Percentiles rank a stretch among this genome's conserved stretches.
Conservation (phyloP, 257 asterid genomes). For the Solanum habrochaites region DNA sequence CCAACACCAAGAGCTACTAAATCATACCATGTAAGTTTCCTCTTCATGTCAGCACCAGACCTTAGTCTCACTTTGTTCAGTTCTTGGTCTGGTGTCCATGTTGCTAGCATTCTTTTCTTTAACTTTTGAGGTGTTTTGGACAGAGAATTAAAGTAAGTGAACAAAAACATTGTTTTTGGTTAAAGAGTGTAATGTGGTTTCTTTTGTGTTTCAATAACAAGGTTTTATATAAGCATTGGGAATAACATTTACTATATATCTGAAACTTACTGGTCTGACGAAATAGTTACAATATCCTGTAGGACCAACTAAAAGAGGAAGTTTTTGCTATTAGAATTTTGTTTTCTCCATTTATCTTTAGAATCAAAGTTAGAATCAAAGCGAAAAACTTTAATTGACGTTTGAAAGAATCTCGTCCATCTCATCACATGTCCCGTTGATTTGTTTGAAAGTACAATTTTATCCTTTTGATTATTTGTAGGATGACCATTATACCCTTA, state of each 20-base stretch:
- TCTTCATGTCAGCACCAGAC: conserved; percentile 38
- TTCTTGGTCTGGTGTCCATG: conserved; percentile 33
- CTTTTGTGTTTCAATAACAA: neutral
- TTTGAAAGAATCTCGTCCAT: neutral
- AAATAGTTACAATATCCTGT: neutral
- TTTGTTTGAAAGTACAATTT: conserved; percentile 6
- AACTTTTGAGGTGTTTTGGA: conserved; percentile 22
- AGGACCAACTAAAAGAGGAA: neutral
- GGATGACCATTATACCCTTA: neutral
- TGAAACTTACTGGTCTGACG: neutral
- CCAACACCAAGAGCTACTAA: conserved; percentile 30
- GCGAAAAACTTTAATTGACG: neutral
- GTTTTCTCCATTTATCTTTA: too few species aligned
- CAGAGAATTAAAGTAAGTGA: conserved; percentile 18
- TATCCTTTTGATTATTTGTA: conserved; percentile 4
- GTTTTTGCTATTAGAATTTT: neutral
- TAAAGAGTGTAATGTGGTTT: neutral
- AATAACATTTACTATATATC: neutral
- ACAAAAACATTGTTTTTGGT: neutral
- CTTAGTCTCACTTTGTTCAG: conserved; percentile 25
- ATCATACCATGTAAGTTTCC: conserved; percentile 29
- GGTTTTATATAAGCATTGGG: neutral
- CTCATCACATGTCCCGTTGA: neutral
- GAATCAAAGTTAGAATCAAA: neutral
- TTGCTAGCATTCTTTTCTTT: conserved; percentile 11